Evolutionary conservation across 495 filamentous ascomycete genomes (phyloP).

Genomic region (Poronia punctata): DNA sequence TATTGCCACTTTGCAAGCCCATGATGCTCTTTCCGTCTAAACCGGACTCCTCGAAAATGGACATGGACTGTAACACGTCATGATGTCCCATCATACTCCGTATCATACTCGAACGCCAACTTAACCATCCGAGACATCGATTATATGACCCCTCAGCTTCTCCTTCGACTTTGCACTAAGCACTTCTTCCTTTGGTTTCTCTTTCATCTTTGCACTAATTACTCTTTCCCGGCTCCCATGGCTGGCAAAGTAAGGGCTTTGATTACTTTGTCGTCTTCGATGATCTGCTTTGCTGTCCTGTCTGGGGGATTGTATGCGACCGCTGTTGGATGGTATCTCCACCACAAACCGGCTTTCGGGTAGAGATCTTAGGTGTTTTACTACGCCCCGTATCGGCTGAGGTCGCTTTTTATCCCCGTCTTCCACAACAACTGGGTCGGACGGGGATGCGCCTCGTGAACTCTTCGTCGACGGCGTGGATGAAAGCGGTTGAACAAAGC

Average conservation of each 20-base stretch:
- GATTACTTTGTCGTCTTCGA: not conserved
- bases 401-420: not conserved
- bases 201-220: not conserved
- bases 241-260: constrained; percentile 1
- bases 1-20: too few relatives aligned
- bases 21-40: too few relatives aligned
- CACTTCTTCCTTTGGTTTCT: not conserved
- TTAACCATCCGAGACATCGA: constrained; percentile 8
- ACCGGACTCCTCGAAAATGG: too few relatives aligned
- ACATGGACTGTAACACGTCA: too few relatives aligned
- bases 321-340: not conserved
- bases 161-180: not conserved
- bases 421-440: constrained; percentile 4
- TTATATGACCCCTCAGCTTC: not conserved
- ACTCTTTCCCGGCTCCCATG: not conserved
- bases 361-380: not conserved
- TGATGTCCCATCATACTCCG: too few relatives aligned
- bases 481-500: constrained; percentile 1
- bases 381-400: not conserved
- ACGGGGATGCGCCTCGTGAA: constrained; percentile 5
- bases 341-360: not conserved
- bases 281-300: not conserved
- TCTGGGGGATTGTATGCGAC: not conserved
- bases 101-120: not conserved
- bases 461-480: constrained; percentile 8